Evolutionary conservation across 1,284 basidiomycete species (phyloP), one percentile per base, ranked within the genome.

Genomic region (Sanghuangporus weigelae): DNA sequence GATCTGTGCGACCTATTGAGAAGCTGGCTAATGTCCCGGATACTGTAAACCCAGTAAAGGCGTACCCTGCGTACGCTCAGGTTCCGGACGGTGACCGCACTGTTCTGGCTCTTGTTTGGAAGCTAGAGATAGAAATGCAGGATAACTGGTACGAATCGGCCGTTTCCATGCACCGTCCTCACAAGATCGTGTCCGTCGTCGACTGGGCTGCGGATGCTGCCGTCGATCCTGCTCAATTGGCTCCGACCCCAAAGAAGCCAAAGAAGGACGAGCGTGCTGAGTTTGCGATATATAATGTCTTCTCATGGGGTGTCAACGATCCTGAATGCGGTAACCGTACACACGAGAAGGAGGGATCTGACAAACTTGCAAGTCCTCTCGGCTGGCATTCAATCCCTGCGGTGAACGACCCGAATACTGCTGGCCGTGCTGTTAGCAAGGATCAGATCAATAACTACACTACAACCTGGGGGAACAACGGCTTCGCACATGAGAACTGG

Each of bases 381-480:
- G 95, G 95, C 12, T 98, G 95, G 95, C 95, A 97, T 73, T 74
- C 86, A 0, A 75, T 92, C 38, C 89, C 88, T 23, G 77, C 73
- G 66, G 70, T 73, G 16, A 81, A 82, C 66, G 89, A 91, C 67
- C 89, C 89, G 1, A 46, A 69, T 2, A 71, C 73, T 44, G 63
- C 65, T 62, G 62, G 65, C 66, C 68, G 69, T 26, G 70, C 71
- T 54, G 56, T 66, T 57, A 71, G 69, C 66, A 71, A 68, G 42
- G 74, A 73, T 64, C 74, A 71, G 51, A 78, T 77, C 72, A 86
- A 78, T 76, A 89, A 89, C 71, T 91, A 89, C 59, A 86, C 86
- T 40, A 90, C 87, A 7, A 96, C 94, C 0, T 89, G 86, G 79
- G 95, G 95, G 61, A 96, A 96, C 82, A 96, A 96, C 71, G 91